Evolutionary conservation across 2,329 filamentous ascomycete genomes (phyloP), one percentile per base, ranked within the genome.

Genomic region (Nannizziopsis arthrosporioides): DNA sequence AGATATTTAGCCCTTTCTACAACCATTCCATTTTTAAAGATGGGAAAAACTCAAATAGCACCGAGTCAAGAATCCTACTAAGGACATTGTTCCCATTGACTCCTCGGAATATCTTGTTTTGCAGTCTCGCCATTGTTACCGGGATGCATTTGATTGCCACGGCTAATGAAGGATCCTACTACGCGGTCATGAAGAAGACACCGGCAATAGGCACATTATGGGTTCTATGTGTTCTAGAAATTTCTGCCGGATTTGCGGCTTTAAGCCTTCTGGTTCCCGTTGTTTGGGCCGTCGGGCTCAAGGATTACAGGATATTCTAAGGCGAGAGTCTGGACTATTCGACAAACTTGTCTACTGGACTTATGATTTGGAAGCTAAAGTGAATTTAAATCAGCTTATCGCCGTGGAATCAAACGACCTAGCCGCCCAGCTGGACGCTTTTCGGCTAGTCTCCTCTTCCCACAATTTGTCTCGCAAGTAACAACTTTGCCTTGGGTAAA

Each of bases 141-240:
- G 92, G 92, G 1, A 85, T 81, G 66, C 89, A 87, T 64, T 71
- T 95, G 53, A 81, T 96, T 42, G 73, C 85, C 56, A 79, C 89
- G 46, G 87, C 84, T 19, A 96, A 95, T 59, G 75, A 72, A 27
- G 78, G 81, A 55, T 79, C 82, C 3, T 96, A 95, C 59, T 80
- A 93, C 56, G 84, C 84, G 5, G 81, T 94, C 15, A 89, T 96
- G 86, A 93, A 94, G 70, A 81, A 80, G 54, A 84, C 88, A 0
- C 92, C 92, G n/a, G 81, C 88, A 4, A 64, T 95, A 11, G 92
- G 87, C 0, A 90, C 85, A 36, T 65, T 96, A 14, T 96, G 90
- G 89, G 76, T 96, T 3, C 96, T 90, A 88, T 80, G 84, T 30
- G 82, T 96, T 17, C 75, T 96, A 41, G 92, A 98, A 69, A 75